Evolutionary conservation across 2,329 filamentous ascomycete genomes (phyloP).

Genomic region (Cercospora sp.): DNA sequence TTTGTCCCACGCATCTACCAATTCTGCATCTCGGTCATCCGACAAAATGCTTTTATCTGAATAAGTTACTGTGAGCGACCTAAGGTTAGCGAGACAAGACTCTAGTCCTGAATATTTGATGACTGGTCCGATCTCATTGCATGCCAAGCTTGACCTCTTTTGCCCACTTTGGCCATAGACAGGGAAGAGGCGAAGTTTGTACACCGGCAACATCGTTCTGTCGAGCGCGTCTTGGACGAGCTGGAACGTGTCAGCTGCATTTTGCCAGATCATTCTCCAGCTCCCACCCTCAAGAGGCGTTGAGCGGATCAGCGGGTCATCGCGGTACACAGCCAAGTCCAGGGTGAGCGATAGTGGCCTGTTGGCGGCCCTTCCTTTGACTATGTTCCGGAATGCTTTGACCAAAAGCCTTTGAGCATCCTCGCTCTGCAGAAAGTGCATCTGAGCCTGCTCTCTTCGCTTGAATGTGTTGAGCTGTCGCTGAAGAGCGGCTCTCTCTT

Average conservation of each 20-base stretch:
- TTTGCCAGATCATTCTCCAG: slow-evolving; percentile 24
- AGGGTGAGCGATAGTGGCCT: background rate
- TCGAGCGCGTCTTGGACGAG: slow-evolving; percentile 9
- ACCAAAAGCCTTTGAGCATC: slow-evolving; percentile 3
- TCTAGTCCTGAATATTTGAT: slow-evolving; percentile 7
- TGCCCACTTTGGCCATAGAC: slow-evolving; percentile 3
- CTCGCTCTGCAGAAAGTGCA: slow-evolving; percentile 10
- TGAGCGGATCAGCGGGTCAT: slow-evolving; percentile 19
- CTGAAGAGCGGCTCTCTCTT: background rate
- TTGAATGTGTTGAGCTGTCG: slow-evolving; percentile 8
- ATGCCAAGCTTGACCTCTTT: background rate
- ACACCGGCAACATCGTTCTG: slow-evolving; percentile 1
- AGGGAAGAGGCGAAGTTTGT: background rate
- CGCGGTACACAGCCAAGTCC: slow-evolving; percentile 1
- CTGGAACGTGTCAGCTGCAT: slow-evolving; percentile 9
- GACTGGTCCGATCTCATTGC: slow-evolving; percentile 7
- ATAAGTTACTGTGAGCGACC: slow-evolving; percentile 3
- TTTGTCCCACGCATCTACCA: slow-evolving; percentile 1
- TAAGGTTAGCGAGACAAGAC: slow-evolving; percentile 3
- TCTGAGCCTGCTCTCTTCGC: slow-evolving; percentile 3
- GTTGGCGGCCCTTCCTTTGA: background rate
- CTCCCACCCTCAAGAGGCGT: slow-evolving; percentile 55
- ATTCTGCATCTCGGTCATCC: slow-evolving; percentile 5
- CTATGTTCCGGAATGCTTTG: slow-evolving; percentile 8
- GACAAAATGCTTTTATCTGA: slow-evolving; percentile 4